Evolutionary conservation across 176 grass and related monocot species (phyloP).

Genomic region (Themeda triandra): DNA sequence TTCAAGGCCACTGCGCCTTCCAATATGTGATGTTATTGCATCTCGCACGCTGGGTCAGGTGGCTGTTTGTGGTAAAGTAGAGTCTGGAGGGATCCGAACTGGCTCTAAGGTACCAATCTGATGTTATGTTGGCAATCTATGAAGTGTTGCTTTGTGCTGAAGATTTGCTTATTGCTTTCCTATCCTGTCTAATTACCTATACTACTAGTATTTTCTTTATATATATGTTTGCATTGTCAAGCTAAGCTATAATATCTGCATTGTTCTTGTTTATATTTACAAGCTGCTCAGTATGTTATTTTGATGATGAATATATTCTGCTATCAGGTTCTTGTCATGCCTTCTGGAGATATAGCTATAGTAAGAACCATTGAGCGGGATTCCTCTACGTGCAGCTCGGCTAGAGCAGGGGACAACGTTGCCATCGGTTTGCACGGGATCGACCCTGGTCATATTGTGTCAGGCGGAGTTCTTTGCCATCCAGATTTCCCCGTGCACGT

Average conservation of each 20-base stretch:
- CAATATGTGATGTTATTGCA: constrained; percentile 83
- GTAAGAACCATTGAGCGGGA: constrained; percentile 60
- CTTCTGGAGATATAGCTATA: constrained; percentile 46
- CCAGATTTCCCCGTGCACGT: constrained; percentile 56
- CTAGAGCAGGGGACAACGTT: constrained; percentile 75
- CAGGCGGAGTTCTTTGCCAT: constrained; percentile 68
- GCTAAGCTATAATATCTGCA: background rate
- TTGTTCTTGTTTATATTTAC: background rate
- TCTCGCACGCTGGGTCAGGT: constrained; percentile 63
- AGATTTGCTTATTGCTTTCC: background rate
- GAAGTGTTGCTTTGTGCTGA: background rate
- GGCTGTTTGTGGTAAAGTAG: constrained; percentile 76
- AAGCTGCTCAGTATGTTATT: background rate
- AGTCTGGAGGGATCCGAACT: constrained; percentile 61
- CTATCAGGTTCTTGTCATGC: constrained; percentile 79
- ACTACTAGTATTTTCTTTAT: background rate
- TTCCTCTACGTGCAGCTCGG: constrained; percentile 41
- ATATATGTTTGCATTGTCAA: background rate
- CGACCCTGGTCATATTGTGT: constrained; percentile 43
- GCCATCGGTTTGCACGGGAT: constrained; percentile 67
- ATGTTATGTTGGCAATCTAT: background rate
- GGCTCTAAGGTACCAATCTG: constrained; percentile 70
- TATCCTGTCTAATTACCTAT: background rate
- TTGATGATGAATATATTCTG: background rate
- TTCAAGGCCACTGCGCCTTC: constrained; percentile 64